Evolutionary conservation across 495 filamentous ascomycete genomes (phyloP).

Genomic region (Letharia lupina): DNA sequence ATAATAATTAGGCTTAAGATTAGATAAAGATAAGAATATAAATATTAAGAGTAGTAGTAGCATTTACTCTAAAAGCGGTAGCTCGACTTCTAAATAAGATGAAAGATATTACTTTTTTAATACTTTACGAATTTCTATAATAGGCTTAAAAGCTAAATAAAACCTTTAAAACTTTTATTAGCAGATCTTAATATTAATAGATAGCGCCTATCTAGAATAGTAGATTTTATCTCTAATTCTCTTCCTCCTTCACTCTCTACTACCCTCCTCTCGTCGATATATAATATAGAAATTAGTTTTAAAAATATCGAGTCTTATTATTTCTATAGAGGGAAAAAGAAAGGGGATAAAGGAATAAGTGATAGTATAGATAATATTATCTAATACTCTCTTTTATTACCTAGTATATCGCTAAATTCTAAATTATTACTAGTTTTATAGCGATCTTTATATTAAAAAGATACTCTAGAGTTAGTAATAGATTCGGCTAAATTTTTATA

Average conservation of each 20-base stretch:
- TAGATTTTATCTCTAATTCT: constrained; percentile 9
- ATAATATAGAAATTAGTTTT: not conserved
- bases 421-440: not conserved
- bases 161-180: not conserved
- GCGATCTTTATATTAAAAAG: not conserved
- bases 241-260: not conserved
- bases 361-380: not conserved
- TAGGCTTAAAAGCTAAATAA: constrained; percentile 5
- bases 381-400: not conserved
- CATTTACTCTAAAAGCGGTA: not conserved
- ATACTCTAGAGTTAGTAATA: not conserved
- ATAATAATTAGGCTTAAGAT: not conserved
- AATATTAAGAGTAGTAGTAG: not conserved
- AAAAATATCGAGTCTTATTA: constrained; percentile 1
- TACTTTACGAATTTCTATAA: constrained; percentile 4
- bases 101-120: not conserved
- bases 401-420: not conserved
- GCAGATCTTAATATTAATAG: not conserved
- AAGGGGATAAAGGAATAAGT: not conserved
- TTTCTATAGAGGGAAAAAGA: not conserved
- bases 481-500: not conserved
- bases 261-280: constrained; percentile 6
- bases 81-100: not conserved
- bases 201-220: constrained; percentile 13
- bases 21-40: not conserved